These are phyloP conservation scores for Epichloe bromicola DNA, from an alignment of 2,329 filamentous ascomycete species.

Conservation along the genomic window DNA sequence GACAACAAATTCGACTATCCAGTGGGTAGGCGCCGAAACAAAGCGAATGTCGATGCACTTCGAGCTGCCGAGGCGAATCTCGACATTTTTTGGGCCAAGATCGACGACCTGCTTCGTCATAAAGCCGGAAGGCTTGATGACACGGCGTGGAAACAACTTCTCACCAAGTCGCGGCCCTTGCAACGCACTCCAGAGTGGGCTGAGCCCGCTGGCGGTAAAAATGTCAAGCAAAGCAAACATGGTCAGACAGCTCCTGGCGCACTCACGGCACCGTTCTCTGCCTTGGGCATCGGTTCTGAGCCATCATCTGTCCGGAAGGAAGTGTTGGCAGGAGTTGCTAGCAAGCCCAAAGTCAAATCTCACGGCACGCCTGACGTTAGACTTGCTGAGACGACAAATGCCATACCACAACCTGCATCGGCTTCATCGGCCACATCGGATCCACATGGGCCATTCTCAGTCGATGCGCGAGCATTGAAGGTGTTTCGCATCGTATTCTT, in stretches of 20 bases:
- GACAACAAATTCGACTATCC: constrained; percentile 30
- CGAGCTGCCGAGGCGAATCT: constrained; percentile 27
- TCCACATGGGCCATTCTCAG: constrained; percentile 6
- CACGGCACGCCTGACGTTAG: not conserved
- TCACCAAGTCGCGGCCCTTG: constrained; percentile 23
- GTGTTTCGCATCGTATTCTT: constrained; percentile 30
- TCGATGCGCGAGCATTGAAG: constrained; percentile 21
- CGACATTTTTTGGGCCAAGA: constrained; percentile 4
- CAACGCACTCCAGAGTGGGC: constrained; percentile 37
- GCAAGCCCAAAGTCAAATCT: constrained; percentile 13
- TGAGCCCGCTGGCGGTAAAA: constrained; percentile 16
- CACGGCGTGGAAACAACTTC: constrained; percentile 9
- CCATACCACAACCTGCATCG: not conserved
- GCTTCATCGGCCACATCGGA: not conserved
- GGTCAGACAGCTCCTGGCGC: not conserved
- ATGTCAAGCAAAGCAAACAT: not conserved
- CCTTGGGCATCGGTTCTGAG: constrained; percentile 8
- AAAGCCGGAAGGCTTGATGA: constrained; percentile 1
- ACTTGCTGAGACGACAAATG: not conserved
- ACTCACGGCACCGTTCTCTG: constrained; percentile 14
- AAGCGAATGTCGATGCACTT: constrained; percentile 30
- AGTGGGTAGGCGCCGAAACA: constrained; percentile 29
- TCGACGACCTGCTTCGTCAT: not conserved
- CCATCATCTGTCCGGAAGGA: not conserved
- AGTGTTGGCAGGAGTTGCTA: not conserved